Evolutionary conservation across 345 rosid species (phyloP).

Genomic region (Durio zibethinus): DNA sequence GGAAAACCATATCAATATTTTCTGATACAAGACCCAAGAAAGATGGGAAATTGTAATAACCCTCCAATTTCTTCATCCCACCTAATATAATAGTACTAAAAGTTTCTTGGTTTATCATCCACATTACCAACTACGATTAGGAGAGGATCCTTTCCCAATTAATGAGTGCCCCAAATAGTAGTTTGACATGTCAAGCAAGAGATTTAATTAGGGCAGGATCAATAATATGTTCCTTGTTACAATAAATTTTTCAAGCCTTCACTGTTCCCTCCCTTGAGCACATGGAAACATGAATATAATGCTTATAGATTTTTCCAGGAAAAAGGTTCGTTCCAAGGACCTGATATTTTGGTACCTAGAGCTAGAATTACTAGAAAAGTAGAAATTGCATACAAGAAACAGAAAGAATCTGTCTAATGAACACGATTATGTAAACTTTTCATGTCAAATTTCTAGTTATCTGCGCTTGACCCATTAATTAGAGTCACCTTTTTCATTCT

Average conservation of each 20-base stretch:
- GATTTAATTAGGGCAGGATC: background rate
- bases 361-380: no score
- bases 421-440: no score
- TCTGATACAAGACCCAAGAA: background rate
- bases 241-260: background rate
- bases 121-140: no score
- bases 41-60: background rate
- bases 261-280: constrained; percentile 1
- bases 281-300: constrained; percentile 7
- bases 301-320: background rate
- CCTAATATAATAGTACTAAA: background rate
- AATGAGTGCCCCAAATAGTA: background rate
- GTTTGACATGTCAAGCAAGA: background rate
- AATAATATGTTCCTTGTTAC: background rate
- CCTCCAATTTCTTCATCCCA: background rate
- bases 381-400: no score
- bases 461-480: no score
- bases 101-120: background rate
- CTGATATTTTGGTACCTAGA: no score
- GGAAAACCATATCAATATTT: background rate
- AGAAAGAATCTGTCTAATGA: no score
- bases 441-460: no score
- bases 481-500: no score
- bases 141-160: no score
- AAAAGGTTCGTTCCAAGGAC: no score